Percentiles rank a stretch among this genome's conserved stretches.
Evolutionary conservation across 176 grass and related monocot species (phyloP).

Genomic region (Cenchrus americanus): DNA sequence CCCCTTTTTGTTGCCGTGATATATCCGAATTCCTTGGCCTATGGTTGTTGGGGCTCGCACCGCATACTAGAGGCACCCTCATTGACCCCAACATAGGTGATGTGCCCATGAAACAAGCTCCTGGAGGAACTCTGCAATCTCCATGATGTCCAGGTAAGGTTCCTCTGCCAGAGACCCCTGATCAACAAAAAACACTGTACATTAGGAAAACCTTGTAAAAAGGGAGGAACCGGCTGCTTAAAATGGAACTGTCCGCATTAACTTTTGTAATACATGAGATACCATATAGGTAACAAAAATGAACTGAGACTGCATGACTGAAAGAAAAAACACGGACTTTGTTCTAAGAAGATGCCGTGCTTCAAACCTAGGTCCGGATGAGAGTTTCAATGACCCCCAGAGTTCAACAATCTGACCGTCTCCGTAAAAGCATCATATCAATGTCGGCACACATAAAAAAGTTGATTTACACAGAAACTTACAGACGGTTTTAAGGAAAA

Average conservation of each 20-base stretch:
- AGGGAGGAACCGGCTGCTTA: neutral
- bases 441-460: neutral
- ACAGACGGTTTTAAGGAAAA: neutral
- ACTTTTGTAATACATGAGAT: neutral
- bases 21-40: conserved; percentile 43
- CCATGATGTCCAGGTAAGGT: conserved; percentile 40
- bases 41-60: conserved; percentile 57
- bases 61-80: conserved; percentile 48
- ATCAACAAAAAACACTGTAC: conserved; percentile 33
- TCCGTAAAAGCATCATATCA: neutral
- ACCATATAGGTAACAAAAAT: neutral
- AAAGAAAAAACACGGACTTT: neutral
- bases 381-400: neutral
- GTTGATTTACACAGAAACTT: conserved; percentile 16
- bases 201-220: conserved; percentile 30
- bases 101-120: conserved; percentile 47
- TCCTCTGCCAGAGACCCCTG: conserved; percentile 54
- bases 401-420: neutral
- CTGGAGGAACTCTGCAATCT: conserved; percentile 39
- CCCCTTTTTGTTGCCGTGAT: conserved; percentile 29
- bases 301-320: neutral
- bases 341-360: no score
- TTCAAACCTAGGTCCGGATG: neutral
- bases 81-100: conserved; percentile 40
- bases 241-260: conserved; percentile 18